Base-by-base conservation (phyloP, 495 filamentous ascomycete genomes). In the Durotheca rogersii region DNA sequence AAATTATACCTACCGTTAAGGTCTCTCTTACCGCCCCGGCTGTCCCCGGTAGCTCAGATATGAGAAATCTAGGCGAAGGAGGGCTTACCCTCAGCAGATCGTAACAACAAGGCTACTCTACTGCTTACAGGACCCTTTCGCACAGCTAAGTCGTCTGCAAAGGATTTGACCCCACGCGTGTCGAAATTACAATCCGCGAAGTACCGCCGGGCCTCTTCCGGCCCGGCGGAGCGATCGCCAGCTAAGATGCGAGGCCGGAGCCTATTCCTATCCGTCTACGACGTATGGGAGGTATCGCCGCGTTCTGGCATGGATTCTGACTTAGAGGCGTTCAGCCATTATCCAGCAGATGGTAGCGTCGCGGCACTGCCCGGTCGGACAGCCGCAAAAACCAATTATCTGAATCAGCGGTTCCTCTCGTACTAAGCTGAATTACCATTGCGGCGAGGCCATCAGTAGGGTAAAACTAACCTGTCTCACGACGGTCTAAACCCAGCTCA, bases 381-480 rank as follows among this genome's bases (percentile, higher is more conserved):
- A 83, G 75, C 77, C 75, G 77, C 75, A 82, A 79, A 82, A 82
- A 82, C 78, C 75, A 82, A 83, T 81, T 83, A 82, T 83, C 75
- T 78, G 76, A 84, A 82, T 81, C 67, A 78, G 74, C 75, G 73
- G 79, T 83, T 84, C 74, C 78, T 78, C n/a, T 82, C 80, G 74
- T 81, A 83, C 77, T 83, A 81, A 83, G 76, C 77, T 79, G 67
- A 81, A 82, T 81, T 83, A 83, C 78, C 73, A 73, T 84, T 81
- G 72, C 74, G 78, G 72, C 67, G 71, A 77, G 70, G 60, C 68
- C 66, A 72, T 69, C 61, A 71, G n/a, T 75, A 75, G 70, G 66
- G 66, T 70, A 70, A 70, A 68, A 70, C 63, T 67, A 68, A 66
- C 63, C 71, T 77, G 71, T 77, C 71, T 77, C 69, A 74, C 70